These are phyloP conservation scores for Yamadazyma siamensis DNA, from an alignment of 1,139 yeast species.

Conservation along the genomic window DNA sequence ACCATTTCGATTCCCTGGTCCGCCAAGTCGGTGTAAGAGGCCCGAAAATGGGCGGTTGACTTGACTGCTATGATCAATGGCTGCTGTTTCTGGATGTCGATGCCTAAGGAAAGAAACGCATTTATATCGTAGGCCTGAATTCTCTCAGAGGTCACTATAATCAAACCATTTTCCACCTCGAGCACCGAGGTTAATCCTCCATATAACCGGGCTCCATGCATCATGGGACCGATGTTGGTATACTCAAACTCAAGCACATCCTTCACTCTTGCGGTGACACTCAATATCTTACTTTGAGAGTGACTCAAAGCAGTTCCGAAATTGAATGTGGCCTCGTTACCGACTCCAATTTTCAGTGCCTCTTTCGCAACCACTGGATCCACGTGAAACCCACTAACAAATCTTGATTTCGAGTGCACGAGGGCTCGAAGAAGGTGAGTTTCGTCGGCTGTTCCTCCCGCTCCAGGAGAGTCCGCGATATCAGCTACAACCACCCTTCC, in stretches of 20 bases:
- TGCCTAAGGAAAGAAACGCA: too few species aligned
- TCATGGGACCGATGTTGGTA: constrained; percentile 8
- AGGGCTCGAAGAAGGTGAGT: constrained; percentile 6
- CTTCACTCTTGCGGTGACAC: constrained; percentile 5
- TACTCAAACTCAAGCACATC: constrained; percentile 5
- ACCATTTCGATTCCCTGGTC: too few species aligned
- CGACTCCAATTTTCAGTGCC: constrained; percentile 4
- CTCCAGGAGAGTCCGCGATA: too few species aligned
- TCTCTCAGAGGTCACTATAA: constrained; percentile 8
- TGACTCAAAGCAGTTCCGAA: constrained; percentile 8
- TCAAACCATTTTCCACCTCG: constrained; percentile 6
- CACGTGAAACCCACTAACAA: constrained; percentile 10
- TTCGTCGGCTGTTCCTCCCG: constrained; percentile 11
- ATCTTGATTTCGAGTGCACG: constrained; percentile 1
- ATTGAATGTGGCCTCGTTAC: constrained; percentile 1
- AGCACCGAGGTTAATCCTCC: constrained; percentile 7
- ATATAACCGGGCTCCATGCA: constrained; percentile 8
- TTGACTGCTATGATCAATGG: too few species aligned
- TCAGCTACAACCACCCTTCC: too few species aligned
- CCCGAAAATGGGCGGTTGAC: too few species aligned
- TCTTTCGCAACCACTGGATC: constrained; percentile 7
- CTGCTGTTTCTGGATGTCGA: too few species aligned
- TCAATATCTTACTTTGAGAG: constrained; percentile 3
- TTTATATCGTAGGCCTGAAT: too few species aligned
- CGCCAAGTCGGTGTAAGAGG: too few species aligned